Percentiles rank a stretch among this genome's conserved stretches.
Evolutionary conservation across 331 rosid species (phyloP).

Genomic region (Arachis monticola): DNA sequence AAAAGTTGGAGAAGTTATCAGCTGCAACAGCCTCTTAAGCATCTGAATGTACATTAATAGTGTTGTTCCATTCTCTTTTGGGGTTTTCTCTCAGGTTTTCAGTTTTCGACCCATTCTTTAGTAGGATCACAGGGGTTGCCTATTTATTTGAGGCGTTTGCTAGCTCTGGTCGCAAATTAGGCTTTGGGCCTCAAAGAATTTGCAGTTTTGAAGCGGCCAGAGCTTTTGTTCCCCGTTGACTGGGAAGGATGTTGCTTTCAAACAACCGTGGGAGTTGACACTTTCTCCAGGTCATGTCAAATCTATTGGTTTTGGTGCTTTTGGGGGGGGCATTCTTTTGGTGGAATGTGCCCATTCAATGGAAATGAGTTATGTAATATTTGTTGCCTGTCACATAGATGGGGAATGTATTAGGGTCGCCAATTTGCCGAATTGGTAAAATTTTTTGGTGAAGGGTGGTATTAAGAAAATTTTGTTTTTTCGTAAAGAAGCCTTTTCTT

Average conservation of each 20-base stretch:
- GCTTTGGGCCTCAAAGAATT: slow-evolving; percentile 44
- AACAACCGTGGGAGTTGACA: slow-evolving; percentile 44
- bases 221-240: slow-evolving; percentile 35
- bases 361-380: slow-evolving; percentile 44
- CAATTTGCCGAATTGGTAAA: slow-evolving; percentile 54
- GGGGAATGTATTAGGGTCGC: slow-evolving; percentile 51
- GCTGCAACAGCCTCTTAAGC: slow-evolving; percentile 70
- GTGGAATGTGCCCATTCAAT: slow-evolving; percentile 47
- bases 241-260: slow-evolving; percentile 39
- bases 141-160: slow-evolving; percentile 52
- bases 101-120: slow-evolving; percentile 53
- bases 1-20: slow-evolving; percentile 72
- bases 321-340: slow-evolving; percentile 45
- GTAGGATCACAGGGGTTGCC: slow-evolving; percentile 50
- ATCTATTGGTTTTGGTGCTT: slow-evolving; percentile 43
- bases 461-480: slow-evolving; percentile 33
- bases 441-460: slow-evolving; percentile 46
- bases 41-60: slow-evolving; percentile 37
- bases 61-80: slow-evolving; percentile 33
- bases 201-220: slow-evolving; percentile 51
- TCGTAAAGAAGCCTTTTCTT: slow-evolving; percentile 6
- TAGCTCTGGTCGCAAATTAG: slow-evolving; percentile 46
- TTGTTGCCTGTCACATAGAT: slow-evolving; percentile 53
- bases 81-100: slow-evolving; percentile 39
- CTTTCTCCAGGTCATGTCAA: slow-evolving; percentile 41